Percentiles rank a stretch among this genome's conserved stretches.
Evolutionary conservation across 2,329 filamentous ascomycete species (phyloP).

Genomic region (Phoma herbarum): DNA sequence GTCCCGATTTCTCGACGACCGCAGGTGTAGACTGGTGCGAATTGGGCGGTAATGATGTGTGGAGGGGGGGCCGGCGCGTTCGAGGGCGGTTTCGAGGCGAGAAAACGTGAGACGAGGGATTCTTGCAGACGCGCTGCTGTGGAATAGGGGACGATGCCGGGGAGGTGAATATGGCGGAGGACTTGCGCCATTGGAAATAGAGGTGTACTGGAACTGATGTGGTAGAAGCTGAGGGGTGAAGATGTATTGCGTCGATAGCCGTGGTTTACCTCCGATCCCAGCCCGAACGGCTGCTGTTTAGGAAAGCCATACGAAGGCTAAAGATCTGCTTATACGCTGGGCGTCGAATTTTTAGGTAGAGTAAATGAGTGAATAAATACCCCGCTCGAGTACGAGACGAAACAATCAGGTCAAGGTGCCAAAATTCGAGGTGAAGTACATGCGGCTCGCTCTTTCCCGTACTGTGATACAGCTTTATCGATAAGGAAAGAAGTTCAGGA

Average conservation of each 20-base stretch:
- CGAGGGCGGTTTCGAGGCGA: conserved; percentile 66
- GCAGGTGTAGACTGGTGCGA: conserved; percentile 85
- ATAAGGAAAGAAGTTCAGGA: conserved; percentile 28
- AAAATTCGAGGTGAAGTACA: not conserved
- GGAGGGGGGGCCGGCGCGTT: conserved; percentile 64
- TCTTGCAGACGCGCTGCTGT: conserved; percentile 66
- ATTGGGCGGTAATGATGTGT: conserved; percentile 80
- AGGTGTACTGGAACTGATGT: not conserved
- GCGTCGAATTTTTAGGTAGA: not conserved
- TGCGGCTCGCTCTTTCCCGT: not conserved
- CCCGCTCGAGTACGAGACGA: not conserved
- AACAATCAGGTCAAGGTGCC: not conserved
- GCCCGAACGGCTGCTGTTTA: not conserved
- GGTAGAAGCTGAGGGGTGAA: not conserved
- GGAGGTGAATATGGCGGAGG: conserved; percentile 69
- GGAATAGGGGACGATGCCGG: conserved; percentile 62
- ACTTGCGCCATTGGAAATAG: conserved; percentile 12
- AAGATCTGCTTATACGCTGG: not conserved
- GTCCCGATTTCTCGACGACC: conserved; percentile 76
- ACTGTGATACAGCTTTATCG: conserved; percentile 25
- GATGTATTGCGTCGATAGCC: conserved; percentile 8
- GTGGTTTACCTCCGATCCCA: not conserved
- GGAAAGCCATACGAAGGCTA: not conserved
- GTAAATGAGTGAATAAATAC: no score
- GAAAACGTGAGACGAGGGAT: conserved; percentile 63